These are phyloP conservation scores for Dryadomyces sulphureus DNA, from an alignment of 2,329 filamentous ascomycete species.

Conservation along the genomic window DNA sequence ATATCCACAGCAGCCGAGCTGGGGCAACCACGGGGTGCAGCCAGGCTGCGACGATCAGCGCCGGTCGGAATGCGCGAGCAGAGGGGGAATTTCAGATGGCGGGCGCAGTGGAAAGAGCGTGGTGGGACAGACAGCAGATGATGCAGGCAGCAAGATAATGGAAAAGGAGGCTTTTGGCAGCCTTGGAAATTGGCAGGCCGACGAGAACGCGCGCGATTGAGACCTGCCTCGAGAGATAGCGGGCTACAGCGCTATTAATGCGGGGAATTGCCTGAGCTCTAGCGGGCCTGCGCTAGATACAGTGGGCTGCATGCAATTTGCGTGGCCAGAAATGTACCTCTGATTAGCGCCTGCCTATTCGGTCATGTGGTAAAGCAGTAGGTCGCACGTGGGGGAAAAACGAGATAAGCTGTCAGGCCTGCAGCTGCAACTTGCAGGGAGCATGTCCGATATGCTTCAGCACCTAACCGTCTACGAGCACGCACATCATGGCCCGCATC, in stretches of 20 bases:
- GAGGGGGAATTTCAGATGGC: too few species aligned
- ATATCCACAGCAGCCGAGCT: background rate
- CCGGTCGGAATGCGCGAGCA: background rate
- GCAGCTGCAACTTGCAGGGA: too few species aligned
- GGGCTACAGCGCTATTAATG: background rate
- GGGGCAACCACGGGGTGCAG: background rate
- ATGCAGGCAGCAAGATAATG: background rate
- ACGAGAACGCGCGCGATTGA: too few species aligned
- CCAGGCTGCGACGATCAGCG: background rate
- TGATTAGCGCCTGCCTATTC: background rate
- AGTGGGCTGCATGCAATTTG: background rate
- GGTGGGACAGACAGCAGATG: too few species aligned
- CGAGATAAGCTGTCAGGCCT: too few species aligned
- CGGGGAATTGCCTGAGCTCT: background rate
- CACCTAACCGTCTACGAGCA: background rate
- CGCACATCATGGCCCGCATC: slow-evolving; percentile 26
- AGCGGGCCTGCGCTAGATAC: background rate
- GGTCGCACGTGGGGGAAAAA: too few species aligned
- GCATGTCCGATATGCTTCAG: too few species aligned
- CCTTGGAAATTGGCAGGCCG: background rate
- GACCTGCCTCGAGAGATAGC: too few species aligned
- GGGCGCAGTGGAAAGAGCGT: too few species aligned
- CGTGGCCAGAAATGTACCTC: background rate
- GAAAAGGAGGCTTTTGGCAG: background rate
- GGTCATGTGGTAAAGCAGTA: too few species aligned